phyloP scores from a whole-genome alignment of 768 basidiomycete species.

The Cystofilobasidium bisporidii region DNA sequence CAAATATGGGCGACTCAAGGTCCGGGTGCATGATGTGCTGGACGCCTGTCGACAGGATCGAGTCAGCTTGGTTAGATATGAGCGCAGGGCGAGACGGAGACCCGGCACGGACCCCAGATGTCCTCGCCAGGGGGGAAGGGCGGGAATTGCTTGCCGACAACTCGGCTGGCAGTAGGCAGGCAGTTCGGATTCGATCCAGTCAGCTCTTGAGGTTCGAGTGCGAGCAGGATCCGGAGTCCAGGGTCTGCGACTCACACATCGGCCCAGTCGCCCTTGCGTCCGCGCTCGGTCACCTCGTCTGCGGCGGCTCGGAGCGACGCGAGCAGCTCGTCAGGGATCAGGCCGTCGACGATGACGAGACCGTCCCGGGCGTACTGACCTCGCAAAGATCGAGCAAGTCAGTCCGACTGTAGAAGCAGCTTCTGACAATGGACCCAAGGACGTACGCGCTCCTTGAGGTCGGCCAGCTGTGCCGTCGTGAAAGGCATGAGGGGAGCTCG shows the following conservation, averaged over 20 bases:
- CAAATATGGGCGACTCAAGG: conserved; percentile 53
- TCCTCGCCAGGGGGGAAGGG: conserved; percentile 56
- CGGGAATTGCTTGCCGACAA: conserved; percentile 69
- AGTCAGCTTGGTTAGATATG: not conserved
- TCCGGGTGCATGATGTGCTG: conserved; percentile 75
- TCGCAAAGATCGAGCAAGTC: too few relatives aligned
- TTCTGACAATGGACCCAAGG: too few relatives aligned
- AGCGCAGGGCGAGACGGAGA: not conserved
- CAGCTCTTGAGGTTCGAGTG: too few relatives aligned
- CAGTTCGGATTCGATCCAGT: not conserved
- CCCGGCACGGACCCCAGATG: conserved; percentile 48
- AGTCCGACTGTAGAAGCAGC: too few relatives aligned
- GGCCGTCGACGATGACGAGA: conserved; percentile 54
- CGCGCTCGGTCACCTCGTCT: conserved; percentile 47
- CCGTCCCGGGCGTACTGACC: conserved; percentile 39
- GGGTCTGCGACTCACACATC: conserved; percentile 40
- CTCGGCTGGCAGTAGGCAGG: conserved; percentile 40
- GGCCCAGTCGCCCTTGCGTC: conserved; percentile 55
- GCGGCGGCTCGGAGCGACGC: conserved; percentile 48
- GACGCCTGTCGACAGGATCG: conserved; percentile 41
- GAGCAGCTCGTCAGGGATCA: conserved; percentile 44
- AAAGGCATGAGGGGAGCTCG: too few relatives aligned
- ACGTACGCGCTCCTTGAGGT: too few relatives aligned
- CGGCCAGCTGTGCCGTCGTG: too few relatives aligned
- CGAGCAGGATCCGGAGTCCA: too few relatives aligned